Evolutionary conservation across 768 basidiomycete species (phyloP).

Genomic region (Calocera viscosa): DNA sequence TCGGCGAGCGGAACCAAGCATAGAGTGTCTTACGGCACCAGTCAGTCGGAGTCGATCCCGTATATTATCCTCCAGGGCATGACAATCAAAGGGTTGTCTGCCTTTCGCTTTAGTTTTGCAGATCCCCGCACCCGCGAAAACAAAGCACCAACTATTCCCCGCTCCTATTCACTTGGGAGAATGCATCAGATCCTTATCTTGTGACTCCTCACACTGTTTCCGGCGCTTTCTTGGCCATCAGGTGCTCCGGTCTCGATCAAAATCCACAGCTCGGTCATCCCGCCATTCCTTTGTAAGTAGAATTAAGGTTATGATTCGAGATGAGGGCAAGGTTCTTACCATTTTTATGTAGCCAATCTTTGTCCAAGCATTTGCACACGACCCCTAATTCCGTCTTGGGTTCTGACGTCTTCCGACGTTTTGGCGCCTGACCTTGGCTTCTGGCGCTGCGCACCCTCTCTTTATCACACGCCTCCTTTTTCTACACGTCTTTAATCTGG

Average conservation of each 20-base stretch:
- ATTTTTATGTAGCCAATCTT: background rate
- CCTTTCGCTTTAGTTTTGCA: constrained; percentile 9
- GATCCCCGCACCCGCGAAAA: background rate
- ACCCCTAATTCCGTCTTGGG: background rate
- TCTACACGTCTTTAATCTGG: background rate
- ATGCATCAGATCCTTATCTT: background rate
- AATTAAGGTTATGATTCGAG: background rate
- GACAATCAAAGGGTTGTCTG: constrained; percentile 9
- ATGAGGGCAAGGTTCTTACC: background rate
- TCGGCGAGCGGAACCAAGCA: constrained; percentile 5
- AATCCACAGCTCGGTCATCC: background rate
- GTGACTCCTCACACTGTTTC: background rate
- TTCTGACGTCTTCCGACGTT: background rate
- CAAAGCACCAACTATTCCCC: background rate
- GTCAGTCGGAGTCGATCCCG: background rate
- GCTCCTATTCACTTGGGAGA: background rate
- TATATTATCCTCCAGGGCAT: background rate
- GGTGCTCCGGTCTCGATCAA: background rate
- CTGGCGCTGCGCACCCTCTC: background rate
- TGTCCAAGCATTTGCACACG: background rate
- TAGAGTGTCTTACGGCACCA: constrained; percentile 1
- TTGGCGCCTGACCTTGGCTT: background rate
- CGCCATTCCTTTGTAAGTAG: background rate
- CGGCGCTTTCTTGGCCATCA: background rate
- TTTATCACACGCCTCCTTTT: background rate